Evolutionary conservation across 2,329 filamentous ascomycete species (phyloP).

Genomic region (Xylaria sp.): DNA sequence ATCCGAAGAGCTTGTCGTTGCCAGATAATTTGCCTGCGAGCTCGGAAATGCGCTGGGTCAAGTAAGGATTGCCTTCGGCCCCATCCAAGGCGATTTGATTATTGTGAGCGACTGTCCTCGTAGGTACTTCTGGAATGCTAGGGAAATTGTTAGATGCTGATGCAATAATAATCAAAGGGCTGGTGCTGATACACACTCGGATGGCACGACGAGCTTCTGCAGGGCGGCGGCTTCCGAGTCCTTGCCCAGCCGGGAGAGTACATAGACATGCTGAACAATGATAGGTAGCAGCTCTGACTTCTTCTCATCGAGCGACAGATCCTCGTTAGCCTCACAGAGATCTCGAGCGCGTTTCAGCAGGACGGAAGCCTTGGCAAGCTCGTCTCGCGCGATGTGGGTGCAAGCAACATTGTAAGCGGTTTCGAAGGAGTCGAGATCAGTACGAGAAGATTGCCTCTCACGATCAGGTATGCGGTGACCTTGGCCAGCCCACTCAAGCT

Average conservation of each 20-base stretch:
- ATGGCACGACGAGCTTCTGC: constrained; percentile 69
- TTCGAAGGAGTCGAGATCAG: constrained; percentile 81
- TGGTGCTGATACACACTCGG: constrained; percentile 60
- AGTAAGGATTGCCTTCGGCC: constrained; percentile 70
- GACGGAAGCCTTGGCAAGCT: constrained; percentile 71
- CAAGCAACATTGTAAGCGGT: constrained; percentile 85
- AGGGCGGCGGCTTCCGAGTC: constrained; percentile 72
- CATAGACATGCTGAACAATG: constrained; percentile 79
- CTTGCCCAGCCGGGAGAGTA: constrained; percentile 74
- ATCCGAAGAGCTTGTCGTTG: constrained; percentile 76
- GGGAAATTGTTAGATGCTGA: constrained; percentile 28
- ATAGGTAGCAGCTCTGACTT: constrained; percentile 79
- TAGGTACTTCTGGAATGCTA: constrained; percentile 75
- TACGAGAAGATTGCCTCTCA: constrained; percentile 66
- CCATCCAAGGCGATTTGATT: constrained; percentile 64
- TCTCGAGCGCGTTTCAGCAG: constrained; percentile 76
- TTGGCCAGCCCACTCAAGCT: constrained; percentile 75
- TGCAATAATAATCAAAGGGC: constrained; percentile 8
- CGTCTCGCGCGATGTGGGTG: constrained; percentile 74
- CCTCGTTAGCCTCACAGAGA: constrained; percentile 78
- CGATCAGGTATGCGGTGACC: constrained; percentile 61
- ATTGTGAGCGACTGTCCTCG: constrained; percentile 73
- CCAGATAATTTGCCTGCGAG: constrained; percentile 63
- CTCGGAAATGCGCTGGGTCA: constrained; percentile 71
- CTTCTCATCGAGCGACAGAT: constrained; percentile 79